A percentile compares a stretch with the other conserved stretches of the same genome.
Evolutionary conservation across 2,329 filamentous ascomycete genomes (phyloP).

Genomic region (Cladobotryum protrusum): DNA sequence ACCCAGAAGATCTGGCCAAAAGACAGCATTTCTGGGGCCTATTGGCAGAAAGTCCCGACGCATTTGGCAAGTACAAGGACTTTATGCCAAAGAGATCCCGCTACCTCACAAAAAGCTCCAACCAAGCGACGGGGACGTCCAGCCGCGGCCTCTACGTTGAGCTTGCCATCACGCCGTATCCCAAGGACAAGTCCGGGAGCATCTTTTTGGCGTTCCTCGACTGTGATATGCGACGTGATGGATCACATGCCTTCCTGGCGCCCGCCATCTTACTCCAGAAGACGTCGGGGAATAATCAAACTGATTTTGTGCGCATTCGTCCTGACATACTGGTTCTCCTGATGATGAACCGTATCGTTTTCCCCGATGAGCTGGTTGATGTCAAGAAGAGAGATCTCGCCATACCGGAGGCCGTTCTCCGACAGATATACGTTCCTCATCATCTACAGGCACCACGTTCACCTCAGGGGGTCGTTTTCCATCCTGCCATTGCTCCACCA

Average conservation of each 20-base stretch:
- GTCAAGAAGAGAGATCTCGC: conserved; percentile 13
- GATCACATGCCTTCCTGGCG: conserved; percentile 10
- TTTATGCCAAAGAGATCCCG: conserved; percentile 16
- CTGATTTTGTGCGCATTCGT: conserved; percentile 22
- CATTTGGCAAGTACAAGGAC: conserved; percentile 18
- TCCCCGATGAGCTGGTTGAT: conserved; percentile 16
- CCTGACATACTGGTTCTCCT: conserved; percentile 20
- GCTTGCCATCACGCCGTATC: conserved; percentile 22
- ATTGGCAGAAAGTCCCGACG: conserved; percentile 20
- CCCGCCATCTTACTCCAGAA: conserved; percentile 24
- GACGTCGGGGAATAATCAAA: conserved; percentile 22
- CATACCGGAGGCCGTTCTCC: conserved; percentile 2
- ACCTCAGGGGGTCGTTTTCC: conserved; percentile 22
- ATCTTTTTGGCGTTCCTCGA: conserved; percentile 24
- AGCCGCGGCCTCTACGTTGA: conserved; percentile 22
- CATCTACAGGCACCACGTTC: conserved; percentile 14
- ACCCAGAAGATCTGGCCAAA: conserved; percentile 10
- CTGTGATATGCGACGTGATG: conserved; percentile 22
- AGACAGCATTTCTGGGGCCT: conserved; percentile 21
- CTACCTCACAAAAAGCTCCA: conserved; percentile 20
- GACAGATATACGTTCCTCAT: conserved; percentile 21
- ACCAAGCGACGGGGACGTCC: conserved; percentile 15
- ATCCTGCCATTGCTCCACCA: conserved; percentile 14
- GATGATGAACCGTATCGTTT: conserved; percentile 23
- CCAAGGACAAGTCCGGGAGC: conserved; percentile 19